Base-by-base conservation (phyloP, 116 monocot genomes). In the Iris pallida region DNA sequence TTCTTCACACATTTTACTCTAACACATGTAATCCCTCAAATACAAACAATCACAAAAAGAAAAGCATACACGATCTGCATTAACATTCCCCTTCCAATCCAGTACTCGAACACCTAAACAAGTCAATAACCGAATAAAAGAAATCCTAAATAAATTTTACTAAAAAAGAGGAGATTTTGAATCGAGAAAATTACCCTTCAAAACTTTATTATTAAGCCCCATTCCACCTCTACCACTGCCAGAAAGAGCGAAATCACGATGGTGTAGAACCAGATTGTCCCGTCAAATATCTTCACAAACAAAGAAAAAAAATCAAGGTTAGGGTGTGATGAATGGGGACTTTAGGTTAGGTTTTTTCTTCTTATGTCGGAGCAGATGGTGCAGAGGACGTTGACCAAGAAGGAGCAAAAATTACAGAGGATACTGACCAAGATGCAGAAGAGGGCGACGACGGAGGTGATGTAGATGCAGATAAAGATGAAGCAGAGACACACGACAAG, bases 211-310 rank as follows among this genome's bases (percentile, higher is more conserved):
- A 98, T 78, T 47, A 83, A 84, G 42, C 75, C 45, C 98, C 98
- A 98, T 42, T 98, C 98, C 14, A 88, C 90, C 88, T 98, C 93
- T 0, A 64, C 80, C 0, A 84, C 76, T 10, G 75, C 83, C 43
- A 98, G 90, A 57, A 98, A 87, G 13, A 86, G 58, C n/a, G 93
- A 79, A 69, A 98, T 63, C n/a, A 69, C 78, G 16, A 90, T 83
- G 0, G 90, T 93, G 71, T 98, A 98, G 80, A 93, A 98, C 15
- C 98, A 78, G 63, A 93, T 90, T 18, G 93, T 79, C 42, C 93
- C 98, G 1, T 80, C 98, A 57, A 93, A 88, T 7, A 98, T 78
- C 98, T 98, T 51, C 16, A 47, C 10, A 55, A 68, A 55, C 9
- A 16, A 75, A 78, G 30, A 30, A 30, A 61, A 20, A 14, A 47